Percentiles rank a stretch among this genome's conserved stretches.
phyloP scores from a whole-genome alignment of 2,329 filamentous ascomycete species.

The Leptographium lundbergii region DNA sequence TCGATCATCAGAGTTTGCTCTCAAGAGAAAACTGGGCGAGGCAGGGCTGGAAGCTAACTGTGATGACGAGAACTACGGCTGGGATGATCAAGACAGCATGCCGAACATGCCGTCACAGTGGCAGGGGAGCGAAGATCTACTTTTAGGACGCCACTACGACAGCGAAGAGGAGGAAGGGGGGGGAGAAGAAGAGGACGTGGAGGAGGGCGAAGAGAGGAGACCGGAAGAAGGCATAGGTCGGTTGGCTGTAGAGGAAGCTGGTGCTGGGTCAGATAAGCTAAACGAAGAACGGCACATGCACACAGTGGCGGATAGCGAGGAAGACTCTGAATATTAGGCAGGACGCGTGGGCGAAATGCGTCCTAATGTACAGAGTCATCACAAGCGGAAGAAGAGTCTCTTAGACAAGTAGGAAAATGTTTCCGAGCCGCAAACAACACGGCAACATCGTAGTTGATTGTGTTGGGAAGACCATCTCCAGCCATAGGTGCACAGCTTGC shows the following conservation, averaged over 20 bases:
- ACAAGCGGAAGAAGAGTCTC: too few species aligned
- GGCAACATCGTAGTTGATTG: too few species aligned
- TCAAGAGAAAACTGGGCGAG: constrained; percentile 53
- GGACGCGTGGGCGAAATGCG: neutral
- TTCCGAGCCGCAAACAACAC: too few species aligned
- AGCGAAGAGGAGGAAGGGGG: constrained; percentile 10
- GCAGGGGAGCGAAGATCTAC: constrained; percentile 53
- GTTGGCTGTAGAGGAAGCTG: neutral
- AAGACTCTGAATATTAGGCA: constrained; percentile 9
- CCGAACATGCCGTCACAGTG: constrained; percentile 51
- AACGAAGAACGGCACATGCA: neutral
- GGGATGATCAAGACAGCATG: constrained; percentile 52
- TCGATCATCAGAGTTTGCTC: constrained; percentile 21
- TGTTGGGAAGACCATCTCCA: too few species aligned
- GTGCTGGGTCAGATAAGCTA: too few species aligned
- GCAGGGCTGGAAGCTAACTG: constrained; percentile 48
- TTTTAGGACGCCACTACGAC: constrained; percentile 27
- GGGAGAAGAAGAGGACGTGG: neutral
- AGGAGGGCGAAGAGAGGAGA: neutral
- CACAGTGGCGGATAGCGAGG: constrained; percentile 11
- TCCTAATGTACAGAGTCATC: neutral
- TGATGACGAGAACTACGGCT: constrained; percentile 58
- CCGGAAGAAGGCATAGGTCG: neutral
- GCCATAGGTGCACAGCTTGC: neutral
- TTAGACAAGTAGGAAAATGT: too few species aligned